Base-by-base conservation (phyloP, 2,329 filamentous ascomycete genomes). In the Rhynchosporium agropyri region DNA sequence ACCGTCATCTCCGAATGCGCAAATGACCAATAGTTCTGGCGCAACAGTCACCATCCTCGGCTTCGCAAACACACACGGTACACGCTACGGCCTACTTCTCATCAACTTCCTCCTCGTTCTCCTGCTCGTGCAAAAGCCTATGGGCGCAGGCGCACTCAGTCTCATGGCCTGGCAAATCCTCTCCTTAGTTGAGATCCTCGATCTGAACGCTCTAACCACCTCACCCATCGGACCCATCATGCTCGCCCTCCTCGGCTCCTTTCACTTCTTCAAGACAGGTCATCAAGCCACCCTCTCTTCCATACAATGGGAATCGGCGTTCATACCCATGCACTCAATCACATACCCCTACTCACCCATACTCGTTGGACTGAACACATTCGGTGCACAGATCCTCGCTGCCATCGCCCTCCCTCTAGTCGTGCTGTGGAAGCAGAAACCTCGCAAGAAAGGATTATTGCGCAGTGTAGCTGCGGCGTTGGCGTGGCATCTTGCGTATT, bases 191-290 rank as follows among this genome's bases (percentile, higher is more conserved):
- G 85, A 89, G 74, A 80, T 89, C 67, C 74, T 88, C 53, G 84
- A 89, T 73, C 78, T 86, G 69, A 83, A 85, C 72, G 75, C 77
- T 64, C 75, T 89, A 45, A 85, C 88, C 15, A 80, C 84, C 55
- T 87, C 87, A 50, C 82, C 92, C 6, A 89, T 98, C 70, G 94
- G 92, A 0, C 93, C 95, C 26, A 80, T 95, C 45, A 83, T 96
- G 66, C 84, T 98, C 31, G 94, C 88, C 10, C 79, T 98, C n/a
- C 85, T 99, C 0, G 95, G 93, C 64, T 92, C 90, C 72, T 96
- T 94, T 77, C 89, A 97, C 79, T 99, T 88, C 80, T 99, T 99
- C 85, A 97, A 96, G 74, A 99, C 95, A 0, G 95, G 95, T 65
- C 95, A 99, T 76, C 94, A 98, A 77, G 94, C 94, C 12, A 89